Evolutionary conservation across 2,329 filamentous ascomycete species (phyloP).

Genomic region (Colletotrichum endophyticum): DNA sequence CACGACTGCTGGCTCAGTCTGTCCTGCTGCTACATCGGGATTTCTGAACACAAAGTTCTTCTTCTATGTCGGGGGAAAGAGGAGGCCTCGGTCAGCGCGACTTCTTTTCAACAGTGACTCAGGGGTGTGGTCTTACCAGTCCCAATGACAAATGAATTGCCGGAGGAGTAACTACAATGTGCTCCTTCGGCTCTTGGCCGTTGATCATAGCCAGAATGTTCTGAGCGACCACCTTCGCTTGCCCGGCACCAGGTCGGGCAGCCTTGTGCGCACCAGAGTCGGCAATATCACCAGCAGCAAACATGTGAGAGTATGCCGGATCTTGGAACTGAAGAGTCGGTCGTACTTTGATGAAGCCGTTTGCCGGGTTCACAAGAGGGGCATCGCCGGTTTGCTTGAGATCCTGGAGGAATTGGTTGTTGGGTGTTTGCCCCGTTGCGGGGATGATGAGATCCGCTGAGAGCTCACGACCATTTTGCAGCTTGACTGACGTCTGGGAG

Average conservation of each 20-base stretch:
- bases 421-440: slow-evolving; percentile 2
- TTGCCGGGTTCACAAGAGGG: not conserved
- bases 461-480: not conserved
- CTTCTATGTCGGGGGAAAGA: not conserved
- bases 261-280: slow-evolving; percentile 44
- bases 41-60: slow-evolving; percentile 2
- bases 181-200: slow-evolving; percentile 22
- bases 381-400: not conserved
- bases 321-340: slow-evolving; percentile 48
- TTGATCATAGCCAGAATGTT: slow-evolving; percentile 50
- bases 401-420: not conserved
- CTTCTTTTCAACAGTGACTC: not conserved
- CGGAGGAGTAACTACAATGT: not conserved
- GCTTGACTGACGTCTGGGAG: not conserved
- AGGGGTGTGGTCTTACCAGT: not conserved
- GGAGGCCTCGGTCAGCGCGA: not conserved
- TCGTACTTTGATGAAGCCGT: slow-evolving; percentile 39
- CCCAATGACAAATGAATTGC: slow-evolving; percentile 6
- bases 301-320: slow-evolving; percentile 37
- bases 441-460: not conserved
- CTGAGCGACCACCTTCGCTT: slow-evolving; percentile 45
- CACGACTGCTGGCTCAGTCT: not conserved
- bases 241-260: slow-evolving; percentile 46
- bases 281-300: slow-evolving; percentile 58
- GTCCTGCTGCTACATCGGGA: not conserved